Percentiles rank a stretch among this genome's conserved stretches.
Conservation (phyloP, 2,329 filamentous ascomycete species). For the Ophiostoma populinum region DNA sequence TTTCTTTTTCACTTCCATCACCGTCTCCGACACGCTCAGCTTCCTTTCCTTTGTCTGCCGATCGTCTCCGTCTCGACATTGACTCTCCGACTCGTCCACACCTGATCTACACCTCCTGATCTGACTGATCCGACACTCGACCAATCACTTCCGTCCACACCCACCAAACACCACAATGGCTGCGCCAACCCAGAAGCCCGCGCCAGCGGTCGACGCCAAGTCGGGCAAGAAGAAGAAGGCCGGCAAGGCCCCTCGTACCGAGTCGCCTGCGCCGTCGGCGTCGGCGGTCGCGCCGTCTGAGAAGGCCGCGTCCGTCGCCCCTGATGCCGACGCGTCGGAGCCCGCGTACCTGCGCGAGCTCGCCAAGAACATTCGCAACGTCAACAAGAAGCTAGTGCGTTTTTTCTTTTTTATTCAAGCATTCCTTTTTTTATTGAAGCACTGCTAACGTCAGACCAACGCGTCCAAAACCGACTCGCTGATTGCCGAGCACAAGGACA, state of each 20-base stretch:
- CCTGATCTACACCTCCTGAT: no score
- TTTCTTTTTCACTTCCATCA: no score
- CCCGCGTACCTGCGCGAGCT: constrained; percentile 74
- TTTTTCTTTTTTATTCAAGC: background rate
- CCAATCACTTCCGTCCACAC: background rate
- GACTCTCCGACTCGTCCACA: no score
- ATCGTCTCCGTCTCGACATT: background rate
- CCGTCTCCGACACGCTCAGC: no score
- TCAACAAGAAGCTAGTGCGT: constrained; percentile 86
- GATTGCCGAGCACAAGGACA: constrained; percentile 50
- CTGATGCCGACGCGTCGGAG: constrained; percentile 47
- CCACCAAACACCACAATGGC: constrained; percentile 33
- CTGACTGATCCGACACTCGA: no score
- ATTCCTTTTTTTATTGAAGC: background rate
- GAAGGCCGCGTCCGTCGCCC: constrained; percentile 28
- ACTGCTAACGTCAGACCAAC: constrained; percentile 33
- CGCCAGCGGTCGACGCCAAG: constrained; percentile 44
- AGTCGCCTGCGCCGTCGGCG: constrained; percentile 35
- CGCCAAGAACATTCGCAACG: constrained; percentile 79
- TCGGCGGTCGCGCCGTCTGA: constrained; percentile 20
- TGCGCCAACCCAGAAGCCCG: constrained; percentile 45
- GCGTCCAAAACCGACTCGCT: constrained; percentile 56
- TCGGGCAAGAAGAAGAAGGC: constrained; percentile 54
- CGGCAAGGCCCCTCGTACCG: constrained; percentile 34
- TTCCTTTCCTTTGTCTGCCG: background rate